Base-by-base conservation (phyloP, 371 early-diverging fungal genomes). In the Syncephalastrum racemosum region DNA sequence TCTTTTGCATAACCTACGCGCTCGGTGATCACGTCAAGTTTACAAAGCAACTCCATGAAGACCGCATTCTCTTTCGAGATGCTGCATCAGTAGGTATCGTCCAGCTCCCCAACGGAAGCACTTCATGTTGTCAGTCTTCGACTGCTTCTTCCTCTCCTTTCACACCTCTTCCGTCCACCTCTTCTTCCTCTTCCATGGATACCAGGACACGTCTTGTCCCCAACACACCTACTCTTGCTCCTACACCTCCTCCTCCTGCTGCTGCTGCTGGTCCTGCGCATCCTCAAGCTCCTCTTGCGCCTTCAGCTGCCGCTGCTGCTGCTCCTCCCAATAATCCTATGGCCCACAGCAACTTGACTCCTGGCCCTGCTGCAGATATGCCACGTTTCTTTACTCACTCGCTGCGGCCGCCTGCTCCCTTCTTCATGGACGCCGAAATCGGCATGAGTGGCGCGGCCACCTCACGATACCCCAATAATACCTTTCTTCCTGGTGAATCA, bases 1-100 rank as follows among this genome's bases (percentile, higher is more conserved):
- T 73, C n/a, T 79, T 79, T 62, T 75, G 75, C 50, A 56, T 79
- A 20, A 64, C 64, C 1, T 75, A 79, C 63, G 71, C 79, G 13
- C 54, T 79, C 36, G 75, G 79, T 5, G 73, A 73, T 40, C 36
- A 62, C 15, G 66, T 73, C 53, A 68, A 69, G 39, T 75, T 73
- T 44, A 60, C 58, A 48, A 70, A 69, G 43, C 69, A 73, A 2
- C 44, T 62, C 13, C 73, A 79, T 20, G 64, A 65, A 16, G 67
- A 72, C 51, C 41, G 56, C 10, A 48, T 79, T 27, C 45, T 70
- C 3, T 79, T 79, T 24, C 49, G 60, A 45, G 70, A 73, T 19
- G 58, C 68, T 18, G 23, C 50, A 4, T 44, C 27, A 13, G 19
- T 50, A 3, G 50, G 19, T 46, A 43, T 24, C 8, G 50, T 54